phyloP scores from a whole-genome alignment of 2,329 filamentous ascomycete species.

The Fusarium domesticum region DNA sequence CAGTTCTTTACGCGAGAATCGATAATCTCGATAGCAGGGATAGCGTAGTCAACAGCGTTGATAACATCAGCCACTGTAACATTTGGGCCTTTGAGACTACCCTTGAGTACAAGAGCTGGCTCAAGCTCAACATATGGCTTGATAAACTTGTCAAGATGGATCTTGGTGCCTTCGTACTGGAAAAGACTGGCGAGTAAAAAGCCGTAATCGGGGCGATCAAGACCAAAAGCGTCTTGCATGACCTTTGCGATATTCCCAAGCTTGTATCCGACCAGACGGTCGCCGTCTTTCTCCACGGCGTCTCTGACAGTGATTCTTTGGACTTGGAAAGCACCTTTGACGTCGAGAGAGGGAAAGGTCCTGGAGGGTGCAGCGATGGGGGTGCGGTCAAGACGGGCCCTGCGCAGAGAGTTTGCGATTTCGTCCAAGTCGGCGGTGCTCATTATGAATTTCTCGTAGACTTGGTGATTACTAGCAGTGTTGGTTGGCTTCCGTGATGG shows the following conservation, averaged over 20 bases:
- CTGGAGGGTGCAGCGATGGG: conserved; percentile 22
- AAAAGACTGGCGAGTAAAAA: conserved; percentile 27
- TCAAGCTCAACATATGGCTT: conserved; percentile 30
- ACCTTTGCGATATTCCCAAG: conserved; percentile 33
- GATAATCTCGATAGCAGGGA: conserved; percentile 31
- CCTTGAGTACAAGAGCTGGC: conserved; percentile 28
- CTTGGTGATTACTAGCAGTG: too few relatives aligned
- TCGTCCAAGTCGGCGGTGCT: conserved; percentile 5
- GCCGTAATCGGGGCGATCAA: conserved; percentile 30
- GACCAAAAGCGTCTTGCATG: conserved; percentile 30
- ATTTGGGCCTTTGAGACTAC: conserved; percentile 24
- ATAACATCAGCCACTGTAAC: conserved; percentile 29
- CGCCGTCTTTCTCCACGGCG: conserved; percentile 19
- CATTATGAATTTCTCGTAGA: too few relatives aligned
- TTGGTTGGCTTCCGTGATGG: too few relatives aligned
- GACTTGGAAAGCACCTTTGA: conserved; percentile 23
- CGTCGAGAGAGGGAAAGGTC: conserved; percentile 20
- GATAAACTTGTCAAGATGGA: conserved; percentile 22
- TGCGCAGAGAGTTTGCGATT: conserved; percentile 17
- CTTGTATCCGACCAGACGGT: conserved; percentile 28
- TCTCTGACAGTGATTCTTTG: conserved; percentile 21
- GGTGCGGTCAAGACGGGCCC: conserved; percentile 16
- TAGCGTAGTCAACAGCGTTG: conserved; percentile 28
- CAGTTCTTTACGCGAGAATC: conserved; percentile 29
- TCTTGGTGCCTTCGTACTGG: conserved; percentile 24